These are phyloP conservation scores for Onygenales sp. DNA, from an alignment of 2,329 filamentous ascomycete genomes.

Conservation along the genomic window DNA sequence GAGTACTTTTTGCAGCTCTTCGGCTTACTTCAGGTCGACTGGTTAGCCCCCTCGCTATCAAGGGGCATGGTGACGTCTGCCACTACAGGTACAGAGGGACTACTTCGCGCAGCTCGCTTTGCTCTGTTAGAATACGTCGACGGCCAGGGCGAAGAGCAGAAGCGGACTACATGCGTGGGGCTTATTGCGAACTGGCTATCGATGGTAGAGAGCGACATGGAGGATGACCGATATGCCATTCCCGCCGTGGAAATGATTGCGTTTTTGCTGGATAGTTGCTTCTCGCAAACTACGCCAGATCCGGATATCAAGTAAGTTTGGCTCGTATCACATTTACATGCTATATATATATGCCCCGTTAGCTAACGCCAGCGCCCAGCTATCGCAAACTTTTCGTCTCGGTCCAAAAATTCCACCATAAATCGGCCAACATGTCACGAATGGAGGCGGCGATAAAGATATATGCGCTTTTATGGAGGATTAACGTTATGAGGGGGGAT, in stretches of 20 bases:
- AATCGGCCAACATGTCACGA: constrained; percentile 71
- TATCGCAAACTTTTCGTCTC: constrained; percentile 57
- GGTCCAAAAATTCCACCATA: constrained; percentile 71
- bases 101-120: constrained; percentile 32
- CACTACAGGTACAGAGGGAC: constrained; percentile 34
- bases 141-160: constrained; percentile 16
- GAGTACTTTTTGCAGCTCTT: constrained; percentile 36
- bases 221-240: constrained; percentile 60
- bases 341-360: not conserved
- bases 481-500: constrained; percentile 42
- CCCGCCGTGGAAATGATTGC: constrained; percentile 68
- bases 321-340: not conserved
- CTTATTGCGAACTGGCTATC: constrained; percentile 44
- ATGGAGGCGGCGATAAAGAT: constrained; percentile 70
- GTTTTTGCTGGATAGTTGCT: constrained; percentile 61
- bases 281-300: constrained; percentile 33
- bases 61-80: constrained; percentile 37
- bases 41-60: constrained; percentile 29
- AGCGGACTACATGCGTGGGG: constrained; percentile 30
- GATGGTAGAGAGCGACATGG: constrained; percentile 45
- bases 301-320: constrained; percentile 27
- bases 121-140: constrained; percentile 31
- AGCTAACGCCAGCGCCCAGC: constrained; percentile 16
- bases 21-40: constrained; percentile 24
- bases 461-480: constrained; percentile 60